phyloP scores from a whole-genome alignment of 2,329 filamentous ascomycete species.

The Aureobasidium pullulans region DNA sequence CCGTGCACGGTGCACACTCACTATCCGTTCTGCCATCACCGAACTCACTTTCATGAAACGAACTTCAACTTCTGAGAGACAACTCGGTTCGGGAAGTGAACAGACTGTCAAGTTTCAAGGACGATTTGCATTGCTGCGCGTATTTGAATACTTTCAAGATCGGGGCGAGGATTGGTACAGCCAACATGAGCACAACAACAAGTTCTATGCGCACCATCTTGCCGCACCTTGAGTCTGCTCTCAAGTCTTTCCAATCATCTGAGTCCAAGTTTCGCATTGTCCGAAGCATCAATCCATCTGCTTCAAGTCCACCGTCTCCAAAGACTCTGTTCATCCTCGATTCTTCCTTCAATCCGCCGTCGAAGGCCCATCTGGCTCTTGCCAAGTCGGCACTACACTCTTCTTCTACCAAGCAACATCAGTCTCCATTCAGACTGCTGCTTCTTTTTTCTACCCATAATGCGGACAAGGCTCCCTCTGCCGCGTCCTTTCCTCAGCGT shows the following conservation, averaged over 20 bases:
- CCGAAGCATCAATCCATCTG: constrained; percentile 24
- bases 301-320: constrained; percentile 20
- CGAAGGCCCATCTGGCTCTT: constrained; percentile 50
- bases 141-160: too few species aligned
- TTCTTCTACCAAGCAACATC: constrained; percentile 24
- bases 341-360: constrained; percentile 60
- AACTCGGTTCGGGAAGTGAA: too few species aligned
- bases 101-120: too few species aligned
- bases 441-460: constrained; percentile 58
- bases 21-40: too few species aligned
- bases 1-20: not conserved
- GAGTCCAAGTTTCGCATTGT: constrained; percentile 29
- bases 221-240: constrained; percentile 31
- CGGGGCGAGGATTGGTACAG: too few species aligned
- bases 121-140: too few species aligned
- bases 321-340: constrained; percentile 55
- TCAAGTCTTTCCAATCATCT: constrained; percentile 39
- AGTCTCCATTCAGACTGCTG: constrained; percentile 41
- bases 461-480: constrained; percentile 58
- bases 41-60: too few species aligned
- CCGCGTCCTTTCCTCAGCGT: constrained; percentile 60
- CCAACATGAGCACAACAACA: constrained; percentile 1
- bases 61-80: too few species aligned
- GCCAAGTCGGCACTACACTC: constrained; percentile 46
- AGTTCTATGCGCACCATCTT: constrained; percentile 25